Evolutionary conservation across 2,329 filamentous ascomycete species (phyloP), one percentile per base, ranked within the genome.

Genomic region (Dothideomycetes sp.): DNA sequence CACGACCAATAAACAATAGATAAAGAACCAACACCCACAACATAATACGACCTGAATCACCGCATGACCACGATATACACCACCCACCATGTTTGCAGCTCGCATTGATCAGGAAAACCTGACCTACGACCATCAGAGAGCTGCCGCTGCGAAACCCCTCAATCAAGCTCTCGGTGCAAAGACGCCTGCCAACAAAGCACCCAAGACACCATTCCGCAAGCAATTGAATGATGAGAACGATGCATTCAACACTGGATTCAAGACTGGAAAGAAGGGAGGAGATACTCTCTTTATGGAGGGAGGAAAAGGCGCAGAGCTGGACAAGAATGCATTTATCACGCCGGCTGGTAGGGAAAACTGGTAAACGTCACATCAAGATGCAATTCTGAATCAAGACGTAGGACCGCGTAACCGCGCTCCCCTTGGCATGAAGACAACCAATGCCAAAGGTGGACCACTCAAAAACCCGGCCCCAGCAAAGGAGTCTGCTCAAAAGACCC

Each of bases 381-480:
- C n/a, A n/a, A 16, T 5, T 8, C 45, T 34, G 14, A 38, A 5
- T 35, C 38, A 36, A 40, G 4, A 36, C 32, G 29, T 45, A 80
- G 77, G 72, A 41, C 72, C 79, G 37, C 77, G 78, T 43, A 79
- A 69, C 44, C 79, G 89, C 53, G 87, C 88, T 29, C 84, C 86
- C 10, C 67, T 98, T 35, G 89, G 89, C 24, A 81, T 85, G 70
- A 98, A 98, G 63, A 96, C 89, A 1, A 96, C 91, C 38, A 98
- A 98, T 60, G 86, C 84, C 39, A 96, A 94, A 67, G 74, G 80
- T 44, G 76, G 70, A 55, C 71, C 69, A 36, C 72, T 78, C 48
- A 79, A 82, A 47, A 79, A 78, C 3, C 74, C 19, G n/a, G 49
- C 45, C 10, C 42, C 42, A 15, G 31, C 69, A 72, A 35, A 75